Percentiles rank a stretch among this genome's conserved stretches.
Evolutionary conservation across 306 rosid species (phyloP).

Genomic region (Amphicarpaea edgeworthii): DNA sequence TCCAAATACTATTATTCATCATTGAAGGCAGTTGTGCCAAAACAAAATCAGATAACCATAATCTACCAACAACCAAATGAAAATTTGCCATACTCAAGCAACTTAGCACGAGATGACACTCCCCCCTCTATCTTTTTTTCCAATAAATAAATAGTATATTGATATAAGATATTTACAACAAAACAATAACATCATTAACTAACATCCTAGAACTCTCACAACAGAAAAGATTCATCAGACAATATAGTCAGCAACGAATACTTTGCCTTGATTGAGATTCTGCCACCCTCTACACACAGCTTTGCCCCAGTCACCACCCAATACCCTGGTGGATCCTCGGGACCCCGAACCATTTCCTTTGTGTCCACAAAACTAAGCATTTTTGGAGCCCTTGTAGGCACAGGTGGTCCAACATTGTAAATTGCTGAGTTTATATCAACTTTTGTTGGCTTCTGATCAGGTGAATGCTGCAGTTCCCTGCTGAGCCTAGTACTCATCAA

Average conservation of each 20-base stretch:
- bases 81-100: conserved; percentile 34
- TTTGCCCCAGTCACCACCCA: conserved; percentile 96
- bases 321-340: conserved; percentile 84
- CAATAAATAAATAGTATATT: neutral
- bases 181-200: conserved; percentile 25
- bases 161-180: conserved; percentile 55
- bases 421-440: conserved; percentile 83
- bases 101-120: conserved; percentile 27
- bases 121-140: conserved; percentile 4
- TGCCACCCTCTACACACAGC: conserved; percentile 71
- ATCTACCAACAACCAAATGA: conserved; percentile 22
- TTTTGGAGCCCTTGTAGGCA: conserved; percentile 68
- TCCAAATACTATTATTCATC: conserved; percentile 18
- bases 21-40: conserved; percentile 31
- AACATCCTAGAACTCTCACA: conserved; percentile 27
- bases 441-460: conserved; percentile 55
- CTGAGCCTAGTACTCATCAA: conserved; percentile 80
- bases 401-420: conserved; percentile 79
- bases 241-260: conserved; percentile 81
- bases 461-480: conserved; percentile 57
- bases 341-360: conserved; percentile 81
- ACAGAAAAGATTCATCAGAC: conserved; percentile 62
- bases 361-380: conserved; percentile 75
- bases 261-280: conserved; percentile 78
- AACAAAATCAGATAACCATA: conserved; percentile 15